phyloP scores from a whole-genome alignment of 345 rosid species.

The Pistacia vera region DNA sequence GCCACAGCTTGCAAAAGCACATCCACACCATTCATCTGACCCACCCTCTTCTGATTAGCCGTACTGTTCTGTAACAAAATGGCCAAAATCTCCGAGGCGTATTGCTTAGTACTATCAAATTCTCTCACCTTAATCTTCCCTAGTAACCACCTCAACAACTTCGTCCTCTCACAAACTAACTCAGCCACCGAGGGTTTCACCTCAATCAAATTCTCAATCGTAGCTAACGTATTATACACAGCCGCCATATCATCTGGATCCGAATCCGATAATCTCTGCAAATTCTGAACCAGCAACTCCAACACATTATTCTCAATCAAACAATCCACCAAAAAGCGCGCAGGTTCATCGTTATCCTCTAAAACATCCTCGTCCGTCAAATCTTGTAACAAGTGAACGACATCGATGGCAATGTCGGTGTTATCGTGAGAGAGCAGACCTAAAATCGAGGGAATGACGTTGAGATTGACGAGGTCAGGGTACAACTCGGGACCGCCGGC shows the following conservation, averaged over 20 bases:
- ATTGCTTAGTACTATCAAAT: constrained; percentile 90
- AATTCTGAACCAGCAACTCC: constrained; percentile 88
- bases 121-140: constrained; percentile 82
- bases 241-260: constrained; percentile 87
- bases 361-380: constrained; percentile 89
- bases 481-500: constrained; percentile 95
- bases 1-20: constrained; percentile 92
- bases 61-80: constrained; percentile 82
- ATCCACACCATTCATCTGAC: constrained; percentile 97
- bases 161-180: constrained; percentile 86
- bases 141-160: constrained; percentile 75
- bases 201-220: constrained; percentile 89
- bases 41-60: constrained; percentile 85
- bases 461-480: constrained; percentile 78
- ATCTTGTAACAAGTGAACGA: constrained; percentile 85
- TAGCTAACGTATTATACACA: constrained; percentile 70
- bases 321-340: constrained; percentile 64
- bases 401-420: constrained; percentile 85
- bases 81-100: constrained; percentile 91
- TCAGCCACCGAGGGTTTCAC: constrained; percentile 92
- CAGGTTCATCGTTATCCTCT: constrained; percentile 91
- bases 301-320: constrained; percentile 82
- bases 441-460: constrained; percentile 74
- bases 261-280: constrained; percentile 75
- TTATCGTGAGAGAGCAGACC: constrained; percentile 89